Evolutionary conservation across 1,284 basidiomycete species (phyloP).

Genomic region (Porogramme epimiltina): DNA sequence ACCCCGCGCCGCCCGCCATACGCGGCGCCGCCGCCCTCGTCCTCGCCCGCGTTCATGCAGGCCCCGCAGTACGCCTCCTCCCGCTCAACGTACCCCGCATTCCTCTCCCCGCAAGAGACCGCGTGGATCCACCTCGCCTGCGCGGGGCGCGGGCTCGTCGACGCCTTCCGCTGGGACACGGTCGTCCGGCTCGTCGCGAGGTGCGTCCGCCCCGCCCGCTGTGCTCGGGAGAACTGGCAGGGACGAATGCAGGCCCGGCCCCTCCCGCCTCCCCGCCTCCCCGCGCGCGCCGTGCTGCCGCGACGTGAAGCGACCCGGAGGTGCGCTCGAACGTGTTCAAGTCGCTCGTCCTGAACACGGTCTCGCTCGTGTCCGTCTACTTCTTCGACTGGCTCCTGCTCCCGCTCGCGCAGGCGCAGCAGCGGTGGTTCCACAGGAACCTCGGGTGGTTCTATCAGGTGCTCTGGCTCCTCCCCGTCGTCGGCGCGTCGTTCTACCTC

Average conservation of each 20-base stretch:
- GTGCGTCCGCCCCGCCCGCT: constrained; percentile 25
- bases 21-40: constrained; percentile 7
- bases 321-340: constrained; percentile 74
- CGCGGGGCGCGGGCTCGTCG: constrained; percentile 60
- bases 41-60: constrained; percentile 12
- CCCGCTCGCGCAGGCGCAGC: constrained; percentile 64
- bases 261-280: background rate
- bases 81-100: constrained; percentile 61
- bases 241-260: background rate
- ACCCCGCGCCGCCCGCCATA: constrained; percentile 13
- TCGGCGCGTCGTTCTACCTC: constrained; percentile 71
- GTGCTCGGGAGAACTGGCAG: background rate
- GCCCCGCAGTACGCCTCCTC: constrained; percentile 33
- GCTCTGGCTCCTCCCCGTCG: constrained; percentile 75
- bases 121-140: constrained; percentile 59
- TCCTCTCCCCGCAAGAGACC: constrained; percentile 65
- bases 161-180: constrained; percentile 72
- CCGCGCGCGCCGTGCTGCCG: background rate
- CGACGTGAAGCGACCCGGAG: constrained; percentile 60
- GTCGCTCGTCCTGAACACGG: constrained; percentile 67
- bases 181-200: constrained; percentile 55
- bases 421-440: constrained; percentile 69
- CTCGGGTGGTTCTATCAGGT: constrained; percentile 74
- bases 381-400: constrained; percentile 71
- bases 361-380: constrained; percentile 72